Conservation (phyloP, 192 early-diverging fungal genomes). For the Phlyctochytrium bullatum region DNA sequence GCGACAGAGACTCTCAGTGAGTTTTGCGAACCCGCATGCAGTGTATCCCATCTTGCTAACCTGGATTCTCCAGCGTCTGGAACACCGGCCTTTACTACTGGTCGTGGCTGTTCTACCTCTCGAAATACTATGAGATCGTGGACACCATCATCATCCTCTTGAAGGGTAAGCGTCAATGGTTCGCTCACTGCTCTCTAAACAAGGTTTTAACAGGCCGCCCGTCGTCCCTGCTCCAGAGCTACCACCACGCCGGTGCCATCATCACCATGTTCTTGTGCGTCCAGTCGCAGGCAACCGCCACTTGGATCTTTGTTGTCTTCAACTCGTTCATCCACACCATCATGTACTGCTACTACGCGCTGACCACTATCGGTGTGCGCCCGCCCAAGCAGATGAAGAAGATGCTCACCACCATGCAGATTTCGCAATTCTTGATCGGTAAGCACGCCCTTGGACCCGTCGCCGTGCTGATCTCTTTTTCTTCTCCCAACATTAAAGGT, state of each 20-base stretch:
- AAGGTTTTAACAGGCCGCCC: slow-evolving; percentile 48
- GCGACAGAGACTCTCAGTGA: slow-evolving; percentile 23
- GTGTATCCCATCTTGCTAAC: slow-evolving; percentile 54
- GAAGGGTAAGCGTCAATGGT: slow-evolving; percentile 53
- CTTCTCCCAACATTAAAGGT: slow-evolving; percentile 16
- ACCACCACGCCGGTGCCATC: slow-evolving; percentile 85
- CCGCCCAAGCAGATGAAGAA: slow-evolving; percentile 69
- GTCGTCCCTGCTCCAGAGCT: slow-evolving; percentile 77
- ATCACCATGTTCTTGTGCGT: slow-evolving; percentile 75
- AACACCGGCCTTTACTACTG: slow-evolving; percentile 73
- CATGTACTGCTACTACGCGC: slow-evolving; percentile 84
- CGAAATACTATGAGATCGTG: slow-evolving; percentile 85
- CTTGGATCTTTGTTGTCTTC: slow-evolving; percentile 79
- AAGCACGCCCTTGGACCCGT: background rate
- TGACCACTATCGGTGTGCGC: slow-evolving; percentile 69
- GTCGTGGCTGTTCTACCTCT: slow-evolving; percentile 84
- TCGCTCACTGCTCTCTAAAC: too few relatives aligned
- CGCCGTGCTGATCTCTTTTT: background rate
- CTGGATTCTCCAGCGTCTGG: slow-evolving; percentile 59
- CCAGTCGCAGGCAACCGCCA: slow-evolving; percentile 66
- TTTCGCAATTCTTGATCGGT: slow-evolving; percentile 77
- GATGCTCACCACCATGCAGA: slow-evolving; percentile 78
- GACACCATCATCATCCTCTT: slow-evolving; percentile 84
- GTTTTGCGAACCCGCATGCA: slow-evolving; percentile 2
- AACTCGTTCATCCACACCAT: slow-evolving; percentile 87